Evolutionary conservation across 768 basidiomycete genomes (phyloP), one percentile per base, ranked within the genome.

Genomic region (Naematelia encephala): DNA sequence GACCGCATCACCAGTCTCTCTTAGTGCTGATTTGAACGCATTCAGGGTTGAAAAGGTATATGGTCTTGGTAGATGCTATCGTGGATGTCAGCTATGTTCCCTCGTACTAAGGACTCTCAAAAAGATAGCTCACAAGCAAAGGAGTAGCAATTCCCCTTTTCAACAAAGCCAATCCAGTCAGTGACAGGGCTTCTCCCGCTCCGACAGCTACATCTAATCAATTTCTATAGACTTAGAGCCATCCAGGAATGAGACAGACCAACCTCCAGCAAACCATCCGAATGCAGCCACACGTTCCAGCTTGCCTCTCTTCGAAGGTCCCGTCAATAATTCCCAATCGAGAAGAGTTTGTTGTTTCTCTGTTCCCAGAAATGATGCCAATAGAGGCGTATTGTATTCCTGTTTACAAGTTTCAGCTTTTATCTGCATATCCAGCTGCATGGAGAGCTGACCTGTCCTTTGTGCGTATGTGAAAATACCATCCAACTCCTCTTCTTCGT

Each of bases 391-490:
- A 68, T 94, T 96, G 77, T 93, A 93, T 4, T 80, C 75, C 76
- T 94, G 89, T 89, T 75, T 57, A 54, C 56, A 56, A 51, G 23
- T 30, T 49, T 43, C 30, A 56, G 39, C 39, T 43, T 26, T 26
- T 22, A 42, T 13, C 2, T 3, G 26, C 21, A 54, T 14, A 25
- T n/a, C 8, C 19, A 22, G 22, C 5, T 19, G 16, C 3, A 30
- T n/a, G 4, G n/a, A 16, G 0, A 49, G 58, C 63, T 50, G 27
- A 76, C 70, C 48, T 72, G 70, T n/a, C 75, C 74, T 54, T 93
- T 94, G 55, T 84, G 83, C 0, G 91, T 93, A 73, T 93, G 91
- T 27, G 88, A 91, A 82, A 96, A 94, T 86, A 92, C 91, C 56
- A 93, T 77, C 66, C 92, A 87, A 0, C 87, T 91, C 28, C 87